phyloP scores from a whole-genome alignment of 2,329 filamentous ascomycete genomes.

The Pseudocercospora crystallina region DNA sequence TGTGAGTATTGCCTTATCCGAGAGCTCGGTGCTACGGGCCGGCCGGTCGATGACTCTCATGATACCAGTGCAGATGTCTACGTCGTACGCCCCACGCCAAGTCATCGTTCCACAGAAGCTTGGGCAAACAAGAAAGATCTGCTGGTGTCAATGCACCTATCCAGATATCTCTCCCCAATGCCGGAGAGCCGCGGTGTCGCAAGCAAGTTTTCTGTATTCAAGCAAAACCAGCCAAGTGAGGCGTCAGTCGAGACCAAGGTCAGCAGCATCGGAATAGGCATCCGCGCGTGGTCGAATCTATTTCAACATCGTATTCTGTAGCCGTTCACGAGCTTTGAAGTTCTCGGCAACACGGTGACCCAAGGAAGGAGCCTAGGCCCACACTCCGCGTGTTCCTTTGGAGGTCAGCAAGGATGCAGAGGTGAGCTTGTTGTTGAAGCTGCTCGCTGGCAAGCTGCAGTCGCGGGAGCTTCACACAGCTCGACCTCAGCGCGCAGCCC shows the following conservation, averaged over 20 bases:
- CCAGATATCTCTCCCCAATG: neutral
- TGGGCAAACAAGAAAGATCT: neutral
- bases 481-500: too few species aligned
- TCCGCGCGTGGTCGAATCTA: too few species aligned
- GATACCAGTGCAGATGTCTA: too few species aligned
- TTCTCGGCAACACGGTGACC: too few species aligned
- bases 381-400: slow-evolving; percentile 4
- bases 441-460: neutral
- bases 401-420: slow-evolving; percentile 1
- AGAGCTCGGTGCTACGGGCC: too few species aligned
- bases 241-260: too few species aligned
- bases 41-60: too few species aligned
- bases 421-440: slow-evolving; percentile 1
- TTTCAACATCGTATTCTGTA: neutral
- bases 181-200: too few species aligned
- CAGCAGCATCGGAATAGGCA: too few species aligned
- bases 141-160: slow-evolving; percentile 1
- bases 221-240: too few species aligned
- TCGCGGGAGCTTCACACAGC: neutral
- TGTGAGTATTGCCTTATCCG: too few species aligned
- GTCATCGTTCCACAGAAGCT: neutral
- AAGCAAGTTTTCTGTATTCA: too few species aligned
- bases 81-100: neutral
- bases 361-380: neutral
- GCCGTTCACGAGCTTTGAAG: neutral